Conservation (phyloP, 495 filamentous ascomycete species). For the Bathelium albidoporum region DNA sequence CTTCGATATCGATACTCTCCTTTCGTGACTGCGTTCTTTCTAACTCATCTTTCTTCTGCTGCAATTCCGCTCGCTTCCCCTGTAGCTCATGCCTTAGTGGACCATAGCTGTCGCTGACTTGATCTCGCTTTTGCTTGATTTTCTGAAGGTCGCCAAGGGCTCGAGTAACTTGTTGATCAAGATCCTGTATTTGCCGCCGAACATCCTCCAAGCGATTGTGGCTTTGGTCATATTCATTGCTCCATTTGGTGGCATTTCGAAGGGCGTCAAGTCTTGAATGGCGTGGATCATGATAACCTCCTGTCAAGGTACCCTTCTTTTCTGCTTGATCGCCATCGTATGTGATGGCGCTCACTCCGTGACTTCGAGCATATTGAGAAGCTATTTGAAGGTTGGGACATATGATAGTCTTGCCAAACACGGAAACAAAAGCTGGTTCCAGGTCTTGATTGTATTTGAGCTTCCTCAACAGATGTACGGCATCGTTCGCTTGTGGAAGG, state of each 20-base stretch:
- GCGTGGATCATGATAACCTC: constrained; percentile 79
- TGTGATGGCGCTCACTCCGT: constrained; percentile 85
- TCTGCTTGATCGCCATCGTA: constrained; percentile 88
- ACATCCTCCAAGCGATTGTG: constrained; percentile 48
- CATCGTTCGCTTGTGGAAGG: constrained; percentile 77
- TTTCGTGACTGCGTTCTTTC: constrained; percentile 58
- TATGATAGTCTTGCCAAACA: constrained; percentile 92
- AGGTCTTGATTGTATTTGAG: constrained; percentile 67
- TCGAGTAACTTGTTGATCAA: constrained; percentile 78
- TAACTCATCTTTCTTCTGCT: constrained; percentile 62
- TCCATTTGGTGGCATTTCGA: constrained; percentile 60
- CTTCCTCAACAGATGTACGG: constrained; percentile 75
- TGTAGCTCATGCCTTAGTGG: constrained; percentile 65
- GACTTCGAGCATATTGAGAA: constrained; percentile 78
- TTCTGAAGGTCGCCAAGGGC: constrained; percentile 74
- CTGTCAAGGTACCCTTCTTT: constrained; percentile 87
- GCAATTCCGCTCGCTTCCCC: constrained; percentile 57
- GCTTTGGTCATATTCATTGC: constrained; percentile 62
- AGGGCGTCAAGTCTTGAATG: constrained; percentile 77
- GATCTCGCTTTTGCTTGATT: constrained; percentile 63
- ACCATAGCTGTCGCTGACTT: constrained; percentile 73
- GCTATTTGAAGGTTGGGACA: constrained; percentile 81
- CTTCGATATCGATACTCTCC: constrained; percentile 63
- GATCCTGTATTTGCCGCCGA: constrained; percentile 54
- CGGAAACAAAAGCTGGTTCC: constrained; percentile 78